These are phyloP conservation scores for Leccinellum rugosiceps DNA, from an alignment of 768 basidiomycete species.

Conservation along the genomic window DNA sequence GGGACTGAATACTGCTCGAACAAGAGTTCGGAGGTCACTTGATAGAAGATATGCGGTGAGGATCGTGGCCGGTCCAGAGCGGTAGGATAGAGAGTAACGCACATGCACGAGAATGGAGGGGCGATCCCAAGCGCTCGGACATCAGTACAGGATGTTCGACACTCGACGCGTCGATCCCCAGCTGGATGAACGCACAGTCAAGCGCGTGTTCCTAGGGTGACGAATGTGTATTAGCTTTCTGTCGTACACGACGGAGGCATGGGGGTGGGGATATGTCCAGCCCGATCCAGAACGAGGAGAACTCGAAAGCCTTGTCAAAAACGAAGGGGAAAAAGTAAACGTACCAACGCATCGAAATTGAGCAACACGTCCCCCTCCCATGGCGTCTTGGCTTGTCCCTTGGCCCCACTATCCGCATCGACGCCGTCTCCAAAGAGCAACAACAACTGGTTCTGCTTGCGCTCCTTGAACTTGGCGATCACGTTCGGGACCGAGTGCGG, in stretches of 20 bases:
- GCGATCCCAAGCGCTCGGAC: slow-evolving; percentile 88
- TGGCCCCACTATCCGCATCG: slow-evolving; percentile 81
- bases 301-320: not conserved
- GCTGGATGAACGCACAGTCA: slow-evolving; percentile 85
- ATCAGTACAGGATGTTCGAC: slow-evolving; percentile 89
- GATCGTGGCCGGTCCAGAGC: not conserved
- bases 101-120: slow-evolving; percentile 85
- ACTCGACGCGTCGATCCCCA: slow-evolving; percentile 74
- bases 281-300: too few relatives aligned
- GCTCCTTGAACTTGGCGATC: slow-evolving; percentile 86
- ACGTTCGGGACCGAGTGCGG: slow-evolving; percentile 69
- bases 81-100: slow-evolving; percentile 31
- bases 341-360: slow-evolving; percentile 90
- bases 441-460: slow-evolving; percentile 77
- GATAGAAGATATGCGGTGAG: not conserved
- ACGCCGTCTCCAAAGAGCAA: slow-evolving; percentile 86
- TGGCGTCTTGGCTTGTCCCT: slow-evolving; percentile 72
- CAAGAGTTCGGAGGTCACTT: slow-evolving; percentile 94
- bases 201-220: slow-evolving; percentile 84
- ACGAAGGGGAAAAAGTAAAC: slow-evolving; percentile 26
- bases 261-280: too few relatives aligned
- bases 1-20: slow-evolving; percentile 93
- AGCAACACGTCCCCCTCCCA: slow-evolving; percentile 95
- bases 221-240: slow-evolving; percentile 2
- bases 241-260: too few relatives aligned